Evolutionary conservation across 1,139 yeast genomes (phyloP).

Genomic region (Candida neerlandica): DNA sequence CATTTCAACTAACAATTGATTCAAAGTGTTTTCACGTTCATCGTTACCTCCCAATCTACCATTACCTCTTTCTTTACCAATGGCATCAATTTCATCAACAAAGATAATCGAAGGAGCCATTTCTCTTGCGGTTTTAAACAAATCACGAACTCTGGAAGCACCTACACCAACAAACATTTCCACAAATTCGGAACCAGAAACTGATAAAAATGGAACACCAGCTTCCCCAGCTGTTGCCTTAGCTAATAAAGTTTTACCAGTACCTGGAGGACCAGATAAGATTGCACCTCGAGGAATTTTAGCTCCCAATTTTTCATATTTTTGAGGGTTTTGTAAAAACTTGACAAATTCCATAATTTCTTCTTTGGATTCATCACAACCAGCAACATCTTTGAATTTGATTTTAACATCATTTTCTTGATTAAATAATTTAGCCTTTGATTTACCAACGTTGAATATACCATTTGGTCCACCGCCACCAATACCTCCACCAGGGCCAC

Average conservation of each 20-base stretch:
- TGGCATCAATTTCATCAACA: slow-evolving; percentile 85
- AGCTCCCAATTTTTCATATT: slow-evolving; percentile 78
- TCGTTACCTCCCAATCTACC: slow-evolving; percentile 71
- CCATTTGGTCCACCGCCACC: slow-evolving; percentile 60
- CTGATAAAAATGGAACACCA: slow-evolving; percentile 78
- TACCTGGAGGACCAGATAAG: slow-evolving; percentile 84
- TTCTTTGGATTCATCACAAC: slow-evolving; percentile 80
- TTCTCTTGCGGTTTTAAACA: slow-evolving; percentile 76
- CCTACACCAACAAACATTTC: slow-evolving; percentile 88
- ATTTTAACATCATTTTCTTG: slow-evolving; percentile 72
- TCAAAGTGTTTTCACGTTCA: slow-evolving; percentile 78
- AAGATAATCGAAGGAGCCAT: slow-evolving; percentile 81
- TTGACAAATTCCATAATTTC: slow-evolving; percentile 86
- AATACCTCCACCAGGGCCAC: slow-evolving; percentile 33
- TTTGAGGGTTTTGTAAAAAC: slow-evolving; percentile 71
- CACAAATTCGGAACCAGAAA: slow-evolving; percentile 80
- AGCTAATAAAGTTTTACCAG: slow-evolving; percentile 80
- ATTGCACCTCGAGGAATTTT: slow-evolving; percentile 85
- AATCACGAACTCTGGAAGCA: slow-evolving; percentile 79
- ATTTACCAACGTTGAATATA: slow-evolving; percentile 63
- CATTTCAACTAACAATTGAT: slow-evolving; percentile 82
- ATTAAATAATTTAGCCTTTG: slow-evolving; percentile 70
- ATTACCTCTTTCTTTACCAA: slow-evolving; percentile 76
- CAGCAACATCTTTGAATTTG: slow-evolving; percentile 79
- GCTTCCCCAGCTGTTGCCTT: slow-evolving; percentile 89